Evolutionary conservation across 2,329 filamentous ascomycete genomes (phyloP).

Genomic region (Phialemoniopsis sp.): DNA sequence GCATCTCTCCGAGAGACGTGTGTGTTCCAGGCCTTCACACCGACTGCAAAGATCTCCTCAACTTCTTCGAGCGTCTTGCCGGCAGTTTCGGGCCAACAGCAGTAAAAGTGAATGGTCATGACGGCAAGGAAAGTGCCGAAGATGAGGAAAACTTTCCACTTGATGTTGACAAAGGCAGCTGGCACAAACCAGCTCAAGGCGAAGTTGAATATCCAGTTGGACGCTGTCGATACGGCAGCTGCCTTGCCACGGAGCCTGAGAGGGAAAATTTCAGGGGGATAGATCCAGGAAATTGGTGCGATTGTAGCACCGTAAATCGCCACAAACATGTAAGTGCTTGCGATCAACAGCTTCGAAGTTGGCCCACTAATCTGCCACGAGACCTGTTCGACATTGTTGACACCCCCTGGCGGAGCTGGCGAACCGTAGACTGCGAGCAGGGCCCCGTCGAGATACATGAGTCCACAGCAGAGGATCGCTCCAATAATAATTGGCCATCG

Average conservation of each 20-base stretch:
- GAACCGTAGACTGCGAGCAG: conserved; percentile 13
- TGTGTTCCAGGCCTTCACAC: no score
- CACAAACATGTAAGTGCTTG: conserved; percentile 61
- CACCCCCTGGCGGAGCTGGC: conserved; percentile 13
- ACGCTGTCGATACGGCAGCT: conserved; percentile 51
- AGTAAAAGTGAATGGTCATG: conserved; percentile 25
- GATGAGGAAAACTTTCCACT: conserved; percentile 42
- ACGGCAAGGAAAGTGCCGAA: conserved; percentile 29
- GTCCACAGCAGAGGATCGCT: no score
- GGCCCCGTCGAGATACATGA: no score
- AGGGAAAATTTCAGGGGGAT: conserved; percentile 61
- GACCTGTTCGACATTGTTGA: conserved; percentile 51
- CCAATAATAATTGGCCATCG: no score
- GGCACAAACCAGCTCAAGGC: conserved; percentile 56
- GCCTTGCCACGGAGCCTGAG: conserved; percentile 56
- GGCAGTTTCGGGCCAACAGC: conserved; percentile 32
- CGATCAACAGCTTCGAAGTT: conserved; percentile 62
- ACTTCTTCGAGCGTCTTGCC: conserved; percentile 37
- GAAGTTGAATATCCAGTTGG: conserved; percentile 51
- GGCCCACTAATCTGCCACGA: conserved; percentile 41
- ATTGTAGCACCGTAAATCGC: conserved; percentile 61
- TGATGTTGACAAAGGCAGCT: conserved; percentile 53
- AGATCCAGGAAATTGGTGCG: conserved; percentile 62
- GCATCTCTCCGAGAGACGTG: no score
- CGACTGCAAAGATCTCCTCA: conserved; percentile 31